Evolutionary conservation across 805 yeast genomes (phyloP).

Genomic region (Myxozyma neglecta): DNA sequence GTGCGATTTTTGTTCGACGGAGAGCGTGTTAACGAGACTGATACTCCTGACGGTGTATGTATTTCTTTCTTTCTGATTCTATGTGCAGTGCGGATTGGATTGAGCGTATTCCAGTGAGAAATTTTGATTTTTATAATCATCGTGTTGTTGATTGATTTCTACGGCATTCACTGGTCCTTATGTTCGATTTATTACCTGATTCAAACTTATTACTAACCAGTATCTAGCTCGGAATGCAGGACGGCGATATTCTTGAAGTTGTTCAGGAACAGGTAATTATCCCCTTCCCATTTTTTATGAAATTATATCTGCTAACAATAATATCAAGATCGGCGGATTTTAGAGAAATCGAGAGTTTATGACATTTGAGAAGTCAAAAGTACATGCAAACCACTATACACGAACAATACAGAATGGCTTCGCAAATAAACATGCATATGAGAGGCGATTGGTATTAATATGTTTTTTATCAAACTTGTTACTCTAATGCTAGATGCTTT

Average conservation of each 20-base stretch:
- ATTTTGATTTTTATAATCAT: background rate
- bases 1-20: slow-evolving; percentile 93
- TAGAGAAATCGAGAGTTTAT: no score
- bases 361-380: no score
- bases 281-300: background rate
- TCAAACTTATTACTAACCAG: slow-evolving; percentile 13
- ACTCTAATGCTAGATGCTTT: no score
- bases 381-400: no score
- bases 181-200: background rate
- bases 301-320: background rate
- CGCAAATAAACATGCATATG: no score
- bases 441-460: no score
- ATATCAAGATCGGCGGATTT: background rate
- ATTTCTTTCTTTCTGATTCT: background rate
- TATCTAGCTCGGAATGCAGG: slow-evolving; percentile 74
- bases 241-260: slow-evolving; percentile 95
- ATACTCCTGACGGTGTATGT: slow-evolving; percentile 77
- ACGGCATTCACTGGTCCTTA: background rate
- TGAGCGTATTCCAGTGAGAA: background rate
- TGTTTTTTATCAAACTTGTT: no score
- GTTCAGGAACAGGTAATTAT: slow-evolving; percentile 79
- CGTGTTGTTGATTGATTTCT: background rate
- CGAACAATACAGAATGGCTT: no score
- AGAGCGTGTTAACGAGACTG: slow-evolving; percentile 79
- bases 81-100: no score